Conservation (phyloP, 257 asterid genomes). For the Plantago major region DNA sequence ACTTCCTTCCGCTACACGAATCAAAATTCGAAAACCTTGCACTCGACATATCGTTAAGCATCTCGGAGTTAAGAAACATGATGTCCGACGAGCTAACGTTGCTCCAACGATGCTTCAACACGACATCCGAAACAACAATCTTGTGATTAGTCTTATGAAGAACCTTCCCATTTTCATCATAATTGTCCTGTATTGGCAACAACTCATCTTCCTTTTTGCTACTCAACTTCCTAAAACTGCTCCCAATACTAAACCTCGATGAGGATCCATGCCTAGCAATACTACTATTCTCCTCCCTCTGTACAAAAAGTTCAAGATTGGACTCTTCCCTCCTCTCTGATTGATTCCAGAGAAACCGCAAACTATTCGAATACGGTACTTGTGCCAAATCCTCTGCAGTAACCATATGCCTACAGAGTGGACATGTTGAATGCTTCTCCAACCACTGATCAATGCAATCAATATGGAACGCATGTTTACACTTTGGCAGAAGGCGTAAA, state of each 20-base stretch:
- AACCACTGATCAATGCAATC: conserved; percentile 65
- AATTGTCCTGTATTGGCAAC: conserved; percentile 22
- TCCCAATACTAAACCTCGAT: conserved; percentile 39
- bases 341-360: conserved; percentile 28
- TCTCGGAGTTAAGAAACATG: conserved; percentile 44
- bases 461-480: conserved; percentile 61
- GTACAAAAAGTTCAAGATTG: conserved; percentile 35
- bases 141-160: conserved; percentile 45
- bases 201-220: conserved; percentile 24
- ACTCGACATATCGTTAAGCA: conserved; percentile 40
- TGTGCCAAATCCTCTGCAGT: conserved; percentile 33
- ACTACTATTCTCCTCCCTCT: conserved; percentile 36
- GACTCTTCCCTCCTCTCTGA: conserved; percentile 27
- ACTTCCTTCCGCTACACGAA: conserved; percentile 6
- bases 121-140: conserved; percentile 39
- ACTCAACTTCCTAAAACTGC: conserved; percentile 26
- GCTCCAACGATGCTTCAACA: conserved; percentile 59
- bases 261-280: conserved; percentile 8
- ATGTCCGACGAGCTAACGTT: conserved; percentile 58
- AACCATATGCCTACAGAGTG: conserved; percentile 50
- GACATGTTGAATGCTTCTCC: conserved; percentile 62
- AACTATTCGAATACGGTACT: conserved; percentile 26
- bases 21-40: conserved; percentile 28
- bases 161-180: neutral
- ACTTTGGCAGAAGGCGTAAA: conserved; percentile 49